Percentiles rank a stretch among this genome's conserved stretches.
Evolutionary conservation across 1,139 yeast genomes (phyloP).

Genomic region (Lodderomyces beijingensis): DNA sequence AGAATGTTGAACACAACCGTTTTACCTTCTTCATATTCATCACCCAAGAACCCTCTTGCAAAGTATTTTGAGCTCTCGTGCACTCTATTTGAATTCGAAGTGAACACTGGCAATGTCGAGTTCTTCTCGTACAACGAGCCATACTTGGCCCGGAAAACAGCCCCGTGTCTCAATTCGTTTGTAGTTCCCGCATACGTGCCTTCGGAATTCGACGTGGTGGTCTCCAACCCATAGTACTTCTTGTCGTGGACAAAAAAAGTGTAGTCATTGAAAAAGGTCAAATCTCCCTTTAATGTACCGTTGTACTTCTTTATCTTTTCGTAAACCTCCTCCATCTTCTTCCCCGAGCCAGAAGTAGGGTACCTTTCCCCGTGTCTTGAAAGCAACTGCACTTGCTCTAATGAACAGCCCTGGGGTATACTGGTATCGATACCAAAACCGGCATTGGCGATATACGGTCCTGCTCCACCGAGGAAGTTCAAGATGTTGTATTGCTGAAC

Average conservation of each 20-base stretch:
- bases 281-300: conserved; percentile 26
- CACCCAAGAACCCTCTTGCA: conserved; percentile 32
- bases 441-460: conserved; percentile 42
- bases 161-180: conserved; percentile 32
- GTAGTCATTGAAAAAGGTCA: conserved; percentile 31
- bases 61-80: conserved; percentile 28
- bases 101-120: conserved; percentile 27
- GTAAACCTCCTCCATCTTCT: conserved; percentile 15
- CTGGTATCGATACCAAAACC: conserved; percentile 46
- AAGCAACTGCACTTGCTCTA: conserved; percentile 62
- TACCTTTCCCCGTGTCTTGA: conserved; percentile 73
- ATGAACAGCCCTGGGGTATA: conserved; percentile 47
- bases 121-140: conserved; percentile 21
- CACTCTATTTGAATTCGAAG: conserved; percentile 29
- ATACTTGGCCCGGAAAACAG: conserved; percentile 30
- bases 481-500: conserved; percentile 38
- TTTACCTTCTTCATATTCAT: conserved; percentile 17
- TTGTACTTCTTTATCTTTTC: conserved; percentile 20
- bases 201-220: conserved; percentile 23
- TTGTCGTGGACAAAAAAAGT: conserved; percentile 26
- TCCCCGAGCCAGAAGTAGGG: conserved; percentile 38
- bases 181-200: conserved; percentile 29
- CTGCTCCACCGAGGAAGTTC: conserved; percentile 43
- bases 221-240: conserved; percentile 27
- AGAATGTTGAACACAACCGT: conserved; percentile 21